Evolutionary conservation across 306 rosid genomes (phyloP).

Genomic region (Cicer chorassanicum): DNA sequence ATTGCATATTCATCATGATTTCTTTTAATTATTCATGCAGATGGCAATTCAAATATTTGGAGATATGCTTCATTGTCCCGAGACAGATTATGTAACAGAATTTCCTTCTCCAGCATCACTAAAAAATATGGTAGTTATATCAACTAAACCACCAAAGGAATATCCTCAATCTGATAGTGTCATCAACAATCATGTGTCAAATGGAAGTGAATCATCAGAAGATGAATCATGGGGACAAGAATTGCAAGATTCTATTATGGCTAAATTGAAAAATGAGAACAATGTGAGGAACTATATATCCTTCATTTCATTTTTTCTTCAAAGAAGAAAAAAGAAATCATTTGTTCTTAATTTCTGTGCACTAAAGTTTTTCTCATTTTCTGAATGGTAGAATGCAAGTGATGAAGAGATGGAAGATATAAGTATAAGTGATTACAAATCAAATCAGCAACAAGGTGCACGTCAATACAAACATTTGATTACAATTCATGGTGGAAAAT

Average conservation of each 20-base stretch:
- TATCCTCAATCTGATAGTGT: conserved; percentile 37
- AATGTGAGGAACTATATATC: conserved; percentile 50
- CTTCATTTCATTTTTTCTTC: background rate
- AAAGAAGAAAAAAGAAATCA: conserved; percentile 7
- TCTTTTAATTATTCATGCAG: conserved; percentile 51
- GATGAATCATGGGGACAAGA: conserved; percentile 49
- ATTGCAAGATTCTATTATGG: conserved; percentile 38
- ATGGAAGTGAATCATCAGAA: conserved; percentile 62
- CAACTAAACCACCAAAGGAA: conserved; percentile 92
- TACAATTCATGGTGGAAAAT: conserved; percentile 79
- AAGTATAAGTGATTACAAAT: conserved; percentile 46
- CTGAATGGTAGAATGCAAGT: conserved; percentile 59
- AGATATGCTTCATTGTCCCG: conserved; percentile 67
- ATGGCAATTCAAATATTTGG: conserved; percentile 67
- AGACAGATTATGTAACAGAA: conserved; percentile 58
- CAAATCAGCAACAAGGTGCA: conserved; percentile 44
- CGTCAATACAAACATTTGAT: conserved; percentile 70
- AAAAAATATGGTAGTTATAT: conserved; percentile 64
- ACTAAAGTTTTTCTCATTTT: background rate
- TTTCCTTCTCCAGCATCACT: conserved; percentile 84
- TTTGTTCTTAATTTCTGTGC: background rate
- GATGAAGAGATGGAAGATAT: conserved; percentile 58
- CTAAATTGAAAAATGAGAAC: conserved; percentile 47
- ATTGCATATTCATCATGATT: conserved; percentile 23
- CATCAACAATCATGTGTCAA: conserved; percentile 11